Conservation (phyloP, 345 rosid genomes). For the Ceriops tagal region DNA sequence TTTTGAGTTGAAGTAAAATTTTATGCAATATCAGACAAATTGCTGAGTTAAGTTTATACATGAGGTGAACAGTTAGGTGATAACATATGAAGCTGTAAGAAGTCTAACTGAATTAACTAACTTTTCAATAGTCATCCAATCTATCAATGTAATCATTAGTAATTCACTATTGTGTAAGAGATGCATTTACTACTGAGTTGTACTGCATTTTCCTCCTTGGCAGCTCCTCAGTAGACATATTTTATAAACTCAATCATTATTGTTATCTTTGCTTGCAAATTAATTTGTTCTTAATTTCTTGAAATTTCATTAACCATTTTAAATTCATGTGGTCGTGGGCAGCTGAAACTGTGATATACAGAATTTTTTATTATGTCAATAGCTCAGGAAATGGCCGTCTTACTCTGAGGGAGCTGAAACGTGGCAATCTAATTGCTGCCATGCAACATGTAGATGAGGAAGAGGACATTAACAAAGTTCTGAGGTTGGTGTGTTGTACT, state of each 20-base stretch:
- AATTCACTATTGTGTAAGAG: neutral
- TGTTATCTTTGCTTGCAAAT: neutral
- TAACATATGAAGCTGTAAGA: too few relatives aligned
- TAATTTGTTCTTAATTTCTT: neutral
- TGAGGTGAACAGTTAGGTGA: neutral
- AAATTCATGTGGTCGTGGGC: conserved; percentile 32
- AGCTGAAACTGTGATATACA: conserved; percentile 98
- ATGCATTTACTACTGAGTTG: neutral
- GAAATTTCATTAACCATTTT: neutral
- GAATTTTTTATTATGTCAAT: conserved; percentile 93
- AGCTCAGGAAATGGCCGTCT: conserved; percentile 82
- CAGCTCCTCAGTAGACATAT: neutral
- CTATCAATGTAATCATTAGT: neutral
- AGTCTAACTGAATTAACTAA: too few relatives aligned
- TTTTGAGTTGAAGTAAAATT: neutral
- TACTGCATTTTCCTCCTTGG: too few relatives aligned
- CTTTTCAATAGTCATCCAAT: neutral
- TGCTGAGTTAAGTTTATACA: neutral
- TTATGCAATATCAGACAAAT: neutral
- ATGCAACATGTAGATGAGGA: conserved; percentile 93
- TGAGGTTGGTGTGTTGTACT: conserved; percentile 47
- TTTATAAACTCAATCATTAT: neutral
- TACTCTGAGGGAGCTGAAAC: conserved; percentile 84
- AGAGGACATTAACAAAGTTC: conserved; percentile 94
- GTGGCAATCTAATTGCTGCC: conserved; percentile 78